phyloP scores from a whole-genome alignment of 352 stramenopile species.

The Phytophthora meadii region DNA sequence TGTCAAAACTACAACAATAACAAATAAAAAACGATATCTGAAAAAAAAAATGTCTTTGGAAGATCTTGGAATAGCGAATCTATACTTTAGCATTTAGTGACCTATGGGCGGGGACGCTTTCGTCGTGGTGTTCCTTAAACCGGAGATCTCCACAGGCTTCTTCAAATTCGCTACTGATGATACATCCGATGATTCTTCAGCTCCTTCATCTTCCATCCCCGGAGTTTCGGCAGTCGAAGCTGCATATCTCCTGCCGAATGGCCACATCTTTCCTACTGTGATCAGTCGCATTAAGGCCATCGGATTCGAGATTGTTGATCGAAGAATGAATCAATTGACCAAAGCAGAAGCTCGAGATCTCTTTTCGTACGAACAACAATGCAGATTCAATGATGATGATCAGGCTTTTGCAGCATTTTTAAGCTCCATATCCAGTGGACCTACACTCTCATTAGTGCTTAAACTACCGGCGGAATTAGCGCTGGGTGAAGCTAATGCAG shows the following conservation, averaged over 20 bases:
- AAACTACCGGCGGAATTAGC: conserved; percentile 28
- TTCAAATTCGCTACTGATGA: conserved; percentile 44
- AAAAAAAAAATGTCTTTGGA: not conserved
- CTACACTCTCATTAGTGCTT: conserved; percentile 72
- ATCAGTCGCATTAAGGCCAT: conserved; percentile 48
- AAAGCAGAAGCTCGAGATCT: conserved; percentile 46
- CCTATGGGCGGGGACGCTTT: conserved; percentile 32
- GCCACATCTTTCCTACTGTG: conserved; percentile 48
- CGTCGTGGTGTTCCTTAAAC: conserved; percentile 60
- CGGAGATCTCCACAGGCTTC: conserved; percentile 65
- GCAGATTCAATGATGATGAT: conserved; percentile 33
- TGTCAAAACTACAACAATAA: not conserved
- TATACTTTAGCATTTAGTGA: too few species aligned
- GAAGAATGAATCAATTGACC: conserved; percentile 46
- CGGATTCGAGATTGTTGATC: conserved; percentile 65
- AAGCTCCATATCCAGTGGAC: conserved; percentile 60
- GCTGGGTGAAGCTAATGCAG: conserved; percentile 29
- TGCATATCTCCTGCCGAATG: conserved; percentile 47
- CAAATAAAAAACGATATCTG: not conserved
- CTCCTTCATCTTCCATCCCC: conserved; percentile 26
- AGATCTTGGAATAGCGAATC: too few species aligned
- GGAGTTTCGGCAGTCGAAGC: conserved; percentile 53
- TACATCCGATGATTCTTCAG: not conserved
- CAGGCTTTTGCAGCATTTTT: conserved; percentile 52
- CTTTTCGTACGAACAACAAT: conserved; percentile 43